Conservation (phyloP, 208 protist genomes). For the Lotmaria passim region DNA sequence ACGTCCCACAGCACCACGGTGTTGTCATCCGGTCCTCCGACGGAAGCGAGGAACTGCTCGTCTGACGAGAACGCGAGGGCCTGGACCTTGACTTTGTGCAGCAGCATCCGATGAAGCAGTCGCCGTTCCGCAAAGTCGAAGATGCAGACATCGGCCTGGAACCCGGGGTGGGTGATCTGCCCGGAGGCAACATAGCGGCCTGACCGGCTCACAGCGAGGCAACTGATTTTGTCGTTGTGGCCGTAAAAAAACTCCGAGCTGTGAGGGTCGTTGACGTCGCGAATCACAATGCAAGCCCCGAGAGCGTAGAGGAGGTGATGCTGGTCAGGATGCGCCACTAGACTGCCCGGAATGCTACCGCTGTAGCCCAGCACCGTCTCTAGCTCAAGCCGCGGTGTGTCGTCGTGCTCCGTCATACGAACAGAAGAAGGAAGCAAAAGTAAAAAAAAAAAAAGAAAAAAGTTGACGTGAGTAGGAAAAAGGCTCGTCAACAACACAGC, state of each 20-base stretch:
- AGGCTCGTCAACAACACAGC: not conserved
- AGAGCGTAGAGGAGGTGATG: slow-evolving; percentile 93
- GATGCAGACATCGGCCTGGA: slow-evolving; percentile 94
- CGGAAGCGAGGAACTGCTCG: slow-evolving; percentile 91
- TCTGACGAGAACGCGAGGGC: slow-evolving; percentile 94
- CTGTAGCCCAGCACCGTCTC: slow-evolving; percentile 88
- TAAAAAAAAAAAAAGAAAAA: slow-evolving; percentile 7
- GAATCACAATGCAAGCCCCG: slow-evolving; percentile 94
- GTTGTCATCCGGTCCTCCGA: slow-evolving; percentile 96
- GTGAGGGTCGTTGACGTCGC: slow-evolving; percentile 73
- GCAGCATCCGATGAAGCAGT: slow-evolving; percentile 90
- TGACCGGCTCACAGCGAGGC: slow-evolving; percentile 87
- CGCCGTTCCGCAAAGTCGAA: slow-evolving; percentile 89
- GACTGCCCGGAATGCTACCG: slow-evolving; percentile 78
- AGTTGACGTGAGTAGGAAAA: not conserved
- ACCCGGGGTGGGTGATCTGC: slow-evolving; percentile 95
- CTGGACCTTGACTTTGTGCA: slow-evolving; percentile 96
- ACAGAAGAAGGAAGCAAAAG: not conserved
- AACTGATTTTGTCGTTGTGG: slow-evolving; percentile 95
- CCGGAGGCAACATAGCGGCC: slow-evolving; percentile 95
- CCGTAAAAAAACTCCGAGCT: slow-evolving; percentile 93
- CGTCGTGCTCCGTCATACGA: slow-evolving; percentile 67
- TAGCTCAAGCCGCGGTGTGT: slow-evolving; percentile 68
- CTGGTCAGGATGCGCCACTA: slow-evolving; percentile 91
- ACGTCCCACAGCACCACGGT: slow-evolving; percentile 95